Conservation (phyloP, 805 yeast species). For the Teunomyces panamensis region DNA sequence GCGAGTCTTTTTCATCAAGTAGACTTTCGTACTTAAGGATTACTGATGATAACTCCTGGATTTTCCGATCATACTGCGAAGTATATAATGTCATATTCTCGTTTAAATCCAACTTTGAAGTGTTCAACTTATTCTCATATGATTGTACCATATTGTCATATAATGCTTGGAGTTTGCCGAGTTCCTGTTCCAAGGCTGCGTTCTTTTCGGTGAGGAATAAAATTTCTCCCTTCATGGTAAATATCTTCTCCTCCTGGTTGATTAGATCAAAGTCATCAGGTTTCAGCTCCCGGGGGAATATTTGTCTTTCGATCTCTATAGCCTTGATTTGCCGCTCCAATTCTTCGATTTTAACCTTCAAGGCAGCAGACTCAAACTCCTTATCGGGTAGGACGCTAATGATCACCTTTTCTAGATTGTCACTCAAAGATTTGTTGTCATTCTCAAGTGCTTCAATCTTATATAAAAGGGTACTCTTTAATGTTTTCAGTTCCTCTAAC, state of each 20-base stretch:
- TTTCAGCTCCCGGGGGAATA: not conserved
- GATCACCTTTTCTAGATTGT: conserved; percentile 10
- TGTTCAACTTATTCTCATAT: conserved; percentile 20
- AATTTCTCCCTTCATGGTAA: conserved; percentile 16
- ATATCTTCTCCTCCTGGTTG: conserved; percentile 10
- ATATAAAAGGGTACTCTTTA: conserved; percentile 8
- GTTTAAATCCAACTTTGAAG: conserved; percentile 25
- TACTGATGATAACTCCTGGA: conserved; percentile 30
- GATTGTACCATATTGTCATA: conserved; percentile 15
- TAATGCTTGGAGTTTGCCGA: conserved; percentile 12
- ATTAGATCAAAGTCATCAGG: not conserved
- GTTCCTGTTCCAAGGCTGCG: conserved; percentile 14
- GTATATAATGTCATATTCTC: conserved; percentile 22
- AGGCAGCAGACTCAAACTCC: conserved; percentile 18
- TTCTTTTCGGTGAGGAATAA: conserved; percentile 19
- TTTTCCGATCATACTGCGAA: conserved; percentile 30
- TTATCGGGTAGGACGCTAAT: conserved; percentile 19
- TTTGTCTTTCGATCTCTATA: not conserved
- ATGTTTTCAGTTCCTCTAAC: conserved; percentile 10
- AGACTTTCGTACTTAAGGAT: conserved; percentile 32
- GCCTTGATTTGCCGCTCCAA: conserved; percentile 7
- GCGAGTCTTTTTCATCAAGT: conserved; percentile 35
- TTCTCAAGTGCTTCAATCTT: conserved; percentile 5
- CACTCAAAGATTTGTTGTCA: conserved; percentile 9
- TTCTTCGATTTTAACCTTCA: conserved; percentile 13